Conservation (phyloP, 176 grass and related monocot species). For the Juncus inflexus region DNA sequence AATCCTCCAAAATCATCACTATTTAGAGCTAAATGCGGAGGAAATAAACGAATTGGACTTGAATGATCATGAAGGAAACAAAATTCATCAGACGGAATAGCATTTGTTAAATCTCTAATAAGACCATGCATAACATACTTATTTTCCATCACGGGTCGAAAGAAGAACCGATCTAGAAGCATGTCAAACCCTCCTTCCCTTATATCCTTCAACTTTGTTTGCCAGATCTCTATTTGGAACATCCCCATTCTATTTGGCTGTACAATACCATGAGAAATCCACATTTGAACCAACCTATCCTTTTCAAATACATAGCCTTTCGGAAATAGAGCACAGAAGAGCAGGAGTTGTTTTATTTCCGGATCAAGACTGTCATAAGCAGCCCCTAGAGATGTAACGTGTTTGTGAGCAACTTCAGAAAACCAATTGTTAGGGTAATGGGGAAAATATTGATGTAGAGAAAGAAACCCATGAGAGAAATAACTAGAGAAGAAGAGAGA, state of each 20-base stretch:
- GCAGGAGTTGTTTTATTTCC: slow-evolving; percentile 35
- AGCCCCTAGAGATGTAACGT: slow-evolving; percentile 26
- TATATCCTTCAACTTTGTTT: neutral
- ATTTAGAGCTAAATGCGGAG: slow-evolving; percentile 24
- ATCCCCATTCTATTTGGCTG: neutral
- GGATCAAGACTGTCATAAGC: slow-evolving; percentile 28
- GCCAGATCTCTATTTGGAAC: neutral
- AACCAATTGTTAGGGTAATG: no score
- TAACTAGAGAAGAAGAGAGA: no score
- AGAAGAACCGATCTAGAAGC: neutral
- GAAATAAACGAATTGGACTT: neutral
- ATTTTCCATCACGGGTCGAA: no score
- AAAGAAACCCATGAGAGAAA: no score
- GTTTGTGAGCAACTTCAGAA: slow-evolving; percentile 9
- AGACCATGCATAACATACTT: slow-evolving; percentile 23
- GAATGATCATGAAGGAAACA: neutral
- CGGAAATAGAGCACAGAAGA: slow-evolving; percentile 42
- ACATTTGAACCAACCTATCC: slow-evolving; percentile 45
- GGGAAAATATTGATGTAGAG: no score
- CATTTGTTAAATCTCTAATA: slow-evolving; percentile 25
- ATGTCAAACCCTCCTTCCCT: slow-evolving; percentile 27
- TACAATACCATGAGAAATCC: slow-evolving; percentile 40
- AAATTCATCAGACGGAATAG: slow-evolving; percentile 29
- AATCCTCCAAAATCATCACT: neutral
- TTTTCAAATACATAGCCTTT: slow-evolving; percentile 33